Evolutionary conservation across 345 rosid genomes (phyloP).

Genomic region (Passiflora organensis): DNA sequence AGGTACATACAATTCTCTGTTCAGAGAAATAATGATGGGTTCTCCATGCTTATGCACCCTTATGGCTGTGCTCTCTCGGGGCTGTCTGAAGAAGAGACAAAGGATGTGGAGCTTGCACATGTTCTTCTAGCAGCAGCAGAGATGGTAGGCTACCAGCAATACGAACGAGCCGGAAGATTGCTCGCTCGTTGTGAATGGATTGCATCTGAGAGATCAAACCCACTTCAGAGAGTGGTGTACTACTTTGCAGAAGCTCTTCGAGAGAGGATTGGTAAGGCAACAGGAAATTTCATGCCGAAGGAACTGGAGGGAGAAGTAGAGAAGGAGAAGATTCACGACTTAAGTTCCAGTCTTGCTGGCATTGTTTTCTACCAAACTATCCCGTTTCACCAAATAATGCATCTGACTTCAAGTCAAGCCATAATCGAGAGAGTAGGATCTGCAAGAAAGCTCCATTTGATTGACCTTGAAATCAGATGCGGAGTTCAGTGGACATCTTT

Average conservation of each 20-base stretch:
- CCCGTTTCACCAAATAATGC: constrained; percentile 36
- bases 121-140: constrained; percentile 52
- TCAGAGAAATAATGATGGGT: constrained; percentile 32
- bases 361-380: constrained; percentile 17
- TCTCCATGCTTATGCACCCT: constrained; percentile 45
- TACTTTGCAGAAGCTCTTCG: constrained; percentile 44
- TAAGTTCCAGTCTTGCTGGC: constrained; percentile 5
- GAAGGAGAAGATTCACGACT: not conserved
- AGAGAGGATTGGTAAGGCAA: constrained; percentile 31
- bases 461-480: constrained; percentile 48
- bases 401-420: constrained; percentile 39
- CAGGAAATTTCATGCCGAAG: constrained; percentile 17
- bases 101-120: constrained; percentile 45
- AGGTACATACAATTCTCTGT: constrained; percentile 41
- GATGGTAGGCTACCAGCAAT: constrained; percentile 43
- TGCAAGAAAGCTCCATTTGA: constrained; percentile 35
- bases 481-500: constrained; percentile 58
- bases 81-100: constrained; percentile 44
- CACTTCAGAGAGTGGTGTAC: constrained; percentile 40
- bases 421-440: constrained; percentile 33
- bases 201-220: constrained; percentile 34
- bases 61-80: constrained; percentile 38
- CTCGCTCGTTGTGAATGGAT: constrained; percentile 43
- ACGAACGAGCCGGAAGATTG: constrained; percentile 44
- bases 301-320: not conserved